These are phyloP conservation scores for Acacia melanoxylon DNA, from an alignment of 306 rosid genomes.

Conservation along the genomic window DNA sequence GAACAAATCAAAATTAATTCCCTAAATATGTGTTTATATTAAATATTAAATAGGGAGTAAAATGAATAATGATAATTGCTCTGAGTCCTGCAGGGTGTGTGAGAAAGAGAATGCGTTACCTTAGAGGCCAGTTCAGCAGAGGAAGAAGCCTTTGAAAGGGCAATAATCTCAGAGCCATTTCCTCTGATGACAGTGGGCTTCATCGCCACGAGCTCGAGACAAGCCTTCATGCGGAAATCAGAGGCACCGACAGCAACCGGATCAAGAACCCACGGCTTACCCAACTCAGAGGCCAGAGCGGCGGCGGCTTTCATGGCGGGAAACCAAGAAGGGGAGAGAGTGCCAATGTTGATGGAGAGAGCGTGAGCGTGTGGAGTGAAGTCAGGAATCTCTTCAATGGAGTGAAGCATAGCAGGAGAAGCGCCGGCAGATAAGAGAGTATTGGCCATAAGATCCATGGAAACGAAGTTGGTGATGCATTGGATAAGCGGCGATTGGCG, in stretches of 20 bases:
- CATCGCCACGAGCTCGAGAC: constrained; percentile 55
- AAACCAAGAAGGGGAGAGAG: constrained; percentile 67
- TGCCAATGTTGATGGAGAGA: constrained; percentile 72
- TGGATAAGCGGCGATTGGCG: constrained; percentile 66
- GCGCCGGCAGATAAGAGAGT: constrained; percentile 81
- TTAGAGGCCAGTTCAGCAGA: constrained; percentile 31
- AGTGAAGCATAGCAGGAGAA: constrained; percentile 89
- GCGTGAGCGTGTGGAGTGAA: constrained; percentile 72
- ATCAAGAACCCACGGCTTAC: constrained; percentile 84
- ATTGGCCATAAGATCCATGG: constrained; percentile 93
- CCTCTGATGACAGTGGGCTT: constrained; percentile 78
- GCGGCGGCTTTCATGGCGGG: constrained; percentile 77
- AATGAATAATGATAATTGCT: neutral
- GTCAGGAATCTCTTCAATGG: constrained; percentile 62
- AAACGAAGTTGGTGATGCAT: constrained; percentile 91
- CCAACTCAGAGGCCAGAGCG: constrained; percentile 29
- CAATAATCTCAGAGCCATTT: constrained; percentile 76
- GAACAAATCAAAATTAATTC: too few species aligned
- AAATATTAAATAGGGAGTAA: too few species aligned
- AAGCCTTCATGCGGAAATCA: constrained; percentile 61
- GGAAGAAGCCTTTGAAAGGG: constrained; percentile 53
- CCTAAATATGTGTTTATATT: too few species aligned
- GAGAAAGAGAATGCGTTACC: constrained; percentile 35
- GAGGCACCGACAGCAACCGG: constrained; percentile 87
- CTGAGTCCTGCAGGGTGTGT: neutral